phyloP scores from a whole-genome alignment of 768 basidiomycete genomes.

The Podaxis rugospora region DNA sequence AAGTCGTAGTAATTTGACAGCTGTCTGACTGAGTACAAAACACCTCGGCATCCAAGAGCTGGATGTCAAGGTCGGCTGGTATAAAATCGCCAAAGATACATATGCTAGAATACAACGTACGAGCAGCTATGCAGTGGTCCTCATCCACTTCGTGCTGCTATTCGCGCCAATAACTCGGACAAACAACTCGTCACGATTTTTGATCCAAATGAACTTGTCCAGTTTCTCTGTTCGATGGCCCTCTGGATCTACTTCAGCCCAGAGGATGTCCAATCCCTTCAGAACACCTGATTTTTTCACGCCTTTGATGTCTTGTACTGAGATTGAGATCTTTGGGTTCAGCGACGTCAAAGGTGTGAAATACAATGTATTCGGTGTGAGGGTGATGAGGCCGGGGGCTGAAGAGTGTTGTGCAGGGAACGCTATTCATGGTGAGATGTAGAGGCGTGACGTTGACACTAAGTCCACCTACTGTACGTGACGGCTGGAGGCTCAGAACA shows the following conservation, averaged over 20 bases:
- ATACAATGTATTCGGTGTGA: slow-evolving; percentile 42
- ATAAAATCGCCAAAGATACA: too few relatives aligned
- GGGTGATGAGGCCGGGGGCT: slow-evolving; percentile 54
- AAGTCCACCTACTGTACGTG: background rate
- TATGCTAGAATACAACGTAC: too few relatives aligned
- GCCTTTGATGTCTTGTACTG: slow-evolving; percentile 41
- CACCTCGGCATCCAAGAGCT: background rate
- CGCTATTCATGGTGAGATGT: slow-evolving; percentile 27
- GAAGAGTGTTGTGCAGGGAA: slow-evolving; percentile 57
- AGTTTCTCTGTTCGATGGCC: slow-evolving; percentile 34
- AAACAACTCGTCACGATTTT: slow-evolving; percentile 62
- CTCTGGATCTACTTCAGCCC: slow-evolving; percentile 25
- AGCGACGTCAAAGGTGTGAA: slow-evolving; percentile 53
- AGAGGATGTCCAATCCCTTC: slow-evolving; percentile 48
- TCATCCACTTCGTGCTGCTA: background rate
- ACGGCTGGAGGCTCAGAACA: too few relatives aligned
- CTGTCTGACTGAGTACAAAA: background rate
- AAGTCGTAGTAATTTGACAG: background rate
- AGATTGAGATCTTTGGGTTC: slow-evolving; percentile 41
- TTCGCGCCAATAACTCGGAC: slow-evolving; percentile 48
- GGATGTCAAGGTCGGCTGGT: background rate
- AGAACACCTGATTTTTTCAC: slow-evolving; percentile 55
- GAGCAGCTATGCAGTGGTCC: background rate
- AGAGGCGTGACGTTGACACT: background rate
- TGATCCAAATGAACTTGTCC: slow-evolving; percentile 58